Percentiles rank a stretch among this genome's conserved stretches.
phyloP scores from a whole-genome alignment of 306 rosid species.

The Castanea mollissima region DNA sequence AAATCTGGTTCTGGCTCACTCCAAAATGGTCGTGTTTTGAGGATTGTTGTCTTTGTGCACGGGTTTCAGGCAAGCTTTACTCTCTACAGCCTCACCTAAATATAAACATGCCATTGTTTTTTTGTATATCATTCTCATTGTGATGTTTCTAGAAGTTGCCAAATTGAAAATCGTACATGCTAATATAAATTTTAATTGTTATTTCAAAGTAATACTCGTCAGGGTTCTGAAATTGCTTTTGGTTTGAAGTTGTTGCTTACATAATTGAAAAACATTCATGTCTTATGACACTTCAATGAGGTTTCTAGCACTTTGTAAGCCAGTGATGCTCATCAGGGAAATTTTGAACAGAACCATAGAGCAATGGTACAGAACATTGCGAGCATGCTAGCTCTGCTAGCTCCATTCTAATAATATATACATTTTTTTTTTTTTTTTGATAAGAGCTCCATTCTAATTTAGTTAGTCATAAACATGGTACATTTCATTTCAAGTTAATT shows the following conservation, averaged over 20 bases:
- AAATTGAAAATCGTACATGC: too few relatives aligned
- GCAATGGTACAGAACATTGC: neutral
- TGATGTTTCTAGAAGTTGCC: neutral
- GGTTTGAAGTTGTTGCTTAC: neutral
- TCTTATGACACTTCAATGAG: neutral
- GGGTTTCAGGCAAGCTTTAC: constrained; percentile 92
- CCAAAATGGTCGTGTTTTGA: constrained; percentile 54
- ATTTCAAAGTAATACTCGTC: neutral
- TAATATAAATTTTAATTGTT: neutral
- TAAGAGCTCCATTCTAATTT: neutral
- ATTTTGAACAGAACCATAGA: neutral
- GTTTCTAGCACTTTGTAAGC: neutral
- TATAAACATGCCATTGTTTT: neutral
- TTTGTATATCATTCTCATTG: neutral
- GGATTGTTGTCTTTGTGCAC: constrained; percentile 91
- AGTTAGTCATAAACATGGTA: neutral
- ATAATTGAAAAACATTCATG: neutral
- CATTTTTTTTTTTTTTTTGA: too few relatives aligned
- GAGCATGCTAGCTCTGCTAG: neutral
- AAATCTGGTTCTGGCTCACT: constrained; percentile 27
- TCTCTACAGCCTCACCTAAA: neutral
- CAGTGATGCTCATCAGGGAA: neutral
- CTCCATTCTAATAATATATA: neutral
- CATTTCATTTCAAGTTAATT: neutral
- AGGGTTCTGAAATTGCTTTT: neutral